A percentile compares a stretch with the other conserved stretches of the same genome.
Conservation (phyloP, 2,329 filamentous ascomycete genomes). For the Ophiognomonia clavigignenti-juglandacearum region DNA sequence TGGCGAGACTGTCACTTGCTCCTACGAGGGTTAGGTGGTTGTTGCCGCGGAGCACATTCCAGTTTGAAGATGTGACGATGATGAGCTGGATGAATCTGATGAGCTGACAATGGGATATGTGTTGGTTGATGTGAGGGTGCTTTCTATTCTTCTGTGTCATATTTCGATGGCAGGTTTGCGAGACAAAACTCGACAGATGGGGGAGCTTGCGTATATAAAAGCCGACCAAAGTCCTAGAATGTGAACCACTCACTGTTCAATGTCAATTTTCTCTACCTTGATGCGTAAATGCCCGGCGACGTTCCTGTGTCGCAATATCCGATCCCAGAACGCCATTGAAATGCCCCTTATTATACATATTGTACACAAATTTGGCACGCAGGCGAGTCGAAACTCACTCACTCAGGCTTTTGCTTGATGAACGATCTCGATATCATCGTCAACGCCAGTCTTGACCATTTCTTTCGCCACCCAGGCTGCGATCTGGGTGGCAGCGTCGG, state of each 20-base stretch:
- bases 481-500: constrained; percentile 22
- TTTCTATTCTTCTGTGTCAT: not conserved
- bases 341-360: not conserved
- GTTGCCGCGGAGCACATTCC: not conserved
- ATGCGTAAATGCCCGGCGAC: no score
- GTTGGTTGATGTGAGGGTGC: not conserved
- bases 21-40: constrained; percentile 34
- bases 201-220: not conserved
- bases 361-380: not conserved
- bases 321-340: not conserved
- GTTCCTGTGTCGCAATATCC: no score
- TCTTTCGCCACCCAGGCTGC: constrained; percentile 10
- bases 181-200: not conserved
- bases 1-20: constrained; percentile 17
- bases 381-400: not conserved
- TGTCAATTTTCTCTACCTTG: no score
- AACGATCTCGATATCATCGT: constrained; percentile 14
- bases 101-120: not conserved
- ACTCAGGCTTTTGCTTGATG: not conserved
- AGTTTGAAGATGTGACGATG: not conserved
- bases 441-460: not conserved
- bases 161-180: not conserved
- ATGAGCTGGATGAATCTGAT: not conserved
- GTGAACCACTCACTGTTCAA: not conserved
- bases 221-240: not conserved